Base-by-base conservation (phyloP, 495 filamentous ascomycete genomes). In the Collariella sp. region DNA sequence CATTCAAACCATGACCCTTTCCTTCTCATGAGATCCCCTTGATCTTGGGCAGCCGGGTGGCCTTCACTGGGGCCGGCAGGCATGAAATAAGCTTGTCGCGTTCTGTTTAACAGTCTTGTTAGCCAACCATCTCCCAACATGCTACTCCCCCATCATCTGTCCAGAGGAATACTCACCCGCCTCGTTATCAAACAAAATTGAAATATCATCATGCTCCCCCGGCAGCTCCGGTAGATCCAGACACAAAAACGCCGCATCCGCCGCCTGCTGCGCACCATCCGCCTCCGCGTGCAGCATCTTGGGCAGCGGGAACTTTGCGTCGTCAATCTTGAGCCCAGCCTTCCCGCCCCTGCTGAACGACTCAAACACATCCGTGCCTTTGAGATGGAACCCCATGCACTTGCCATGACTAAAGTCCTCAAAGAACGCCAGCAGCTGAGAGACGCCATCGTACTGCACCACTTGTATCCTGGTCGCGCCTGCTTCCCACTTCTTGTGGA, bases 401-500 rank as follows among this genome's bases (percentile, higher is more conserved):
- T 83, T 76, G 7, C 88, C 89, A 59, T 91, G 86, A 44, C 78
- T 78, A 67, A 91, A 95, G 46, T 87, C 84, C 46, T 84, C 77
- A 63, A 95, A 89, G 71, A 93, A 96, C 24, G 83, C 88, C 7
- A 91, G 67, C 16, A 96, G 68, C 61, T 94, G 88, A 3, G 82
- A 67, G 26, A 82, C 76, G 64, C 81, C 86, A 39, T 86, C 83
- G 43, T 84, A 84, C 50, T 80, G 75, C 20, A 96, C 79, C 35
- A 96, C 72, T 66, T 95, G 90, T 20, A 96, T 71, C 15, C 90
- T 81, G 12, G 86, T 84, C 31, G 73, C 70, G 11, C 72, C 79
- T 2, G 89, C 85, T 61, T 91, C 87, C 87, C 88, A 91, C 65
- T 87, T 89, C 71, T 95, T 94, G 69, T 90, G 83, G 46, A 91